Conservation (phyloP, 805 yeast species). For the Metschnikowia peoriensis region DNA sequence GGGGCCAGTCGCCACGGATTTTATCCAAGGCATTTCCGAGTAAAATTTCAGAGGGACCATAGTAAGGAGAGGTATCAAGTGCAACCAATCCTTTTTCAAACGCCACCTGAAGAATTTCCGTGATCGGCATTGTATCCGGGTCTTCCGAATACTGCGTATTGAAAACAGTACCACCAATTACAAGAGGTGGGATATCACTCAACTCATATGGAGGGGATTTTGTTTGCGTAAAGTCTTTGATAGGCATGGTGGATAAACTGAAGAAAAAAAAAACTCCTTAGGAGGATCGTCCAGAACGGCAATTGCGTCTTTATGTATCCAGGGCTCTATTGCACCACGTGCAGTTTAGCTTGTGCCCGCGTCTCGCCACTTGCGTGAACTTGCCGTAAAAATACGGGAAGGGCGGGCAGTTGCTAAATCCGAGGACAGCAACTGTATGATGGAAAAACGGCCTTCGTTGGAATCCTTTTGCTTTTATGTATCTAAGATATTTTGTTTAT, state of each 20-base stretch:
- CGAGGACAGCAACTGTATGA: background rate
- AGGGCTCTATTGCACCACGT: background rate
- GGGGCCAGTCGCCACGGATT: constrained; percentile 33
- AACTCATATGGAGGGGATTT: constrained; percentile 21
- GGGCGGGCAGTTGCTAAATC: background rate
- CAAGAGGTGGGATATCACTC: constrained; percentile 50
- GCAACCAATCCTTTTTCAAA: constrained; percentile 70
- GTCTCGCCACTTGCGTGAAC: background rate
- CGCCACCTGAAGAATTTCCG: constrained; percentile 56
- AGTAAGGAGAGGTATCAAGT: constrained; percentile 89
- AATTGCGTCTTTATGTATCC: background rate
- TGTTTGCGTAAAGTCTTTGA: constrained; percentile 6
- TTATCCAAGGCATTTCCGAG: constrained; percentile 61
- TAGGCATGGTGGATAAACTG: constrained; percentile 3
- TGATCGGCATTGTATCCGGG: constrained; percentile 59
- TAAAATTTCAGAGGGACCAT: constrained; percentile 81
- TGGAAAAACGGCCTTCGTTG: too few species aligned
- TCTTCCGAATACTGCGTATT: constrained; percentile 74
- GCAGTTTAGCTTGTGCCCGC: background rate
- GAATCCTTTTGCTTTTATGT: too few species aligned
- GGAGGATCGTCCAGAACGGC: background rate
- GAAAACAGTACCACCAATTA: constrained; percentile 88
- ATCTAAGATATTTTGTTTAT: too few species aligned
- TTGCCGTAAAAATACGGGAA: background rate
- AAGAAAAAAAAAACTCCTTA: too few species aligned